phyloP scores from a whole-genome alignment of 177 flowering plant genomes.

The Vitis hybrid region DNA sequence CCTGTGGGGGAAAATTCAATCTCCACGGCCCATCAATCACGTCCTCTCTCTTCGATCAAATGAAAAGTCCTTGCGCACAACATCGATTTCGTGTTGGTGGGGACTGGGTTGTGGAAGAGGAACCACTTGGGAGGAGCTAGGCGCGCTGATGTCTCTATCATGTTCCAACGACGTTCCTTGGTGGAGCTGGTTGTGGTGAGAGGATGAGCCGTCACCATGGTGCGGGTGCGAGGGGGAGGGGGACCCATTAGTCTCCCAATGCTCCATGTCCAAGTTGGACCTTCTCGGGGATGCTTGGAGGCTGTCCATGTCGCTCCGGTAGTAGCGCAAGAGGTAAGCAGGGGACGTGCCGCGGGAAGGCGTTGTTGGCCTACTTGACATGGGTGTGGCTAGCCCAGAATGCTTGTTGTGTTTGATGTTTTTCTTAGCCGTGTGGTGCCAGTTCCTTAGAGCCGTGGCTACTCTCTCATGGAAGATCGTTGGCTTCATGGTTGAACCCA shows the following conservation, averaged over 20 bases:
- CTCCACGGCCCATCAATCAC: background rate
- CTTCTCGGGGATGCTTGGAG: conserved; percentile 25
- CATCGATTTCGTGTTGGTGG: conserved; percentile 21
- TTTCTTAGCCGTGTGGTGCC: conserved; percentile 53
- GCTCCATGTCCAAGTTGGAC: conserved; percentile 18
- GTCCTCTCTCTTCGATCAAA: conserved; percentile 32
- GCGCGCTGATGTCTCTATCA: conserved; percentile 18
- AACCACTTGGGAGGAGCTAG: conserved; percentile 2
- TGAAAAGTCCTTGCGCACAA: conserved; percentile 32
- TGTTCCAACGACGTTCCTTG: background rate
- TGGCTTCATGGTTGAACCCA: conserved; percentile 58
- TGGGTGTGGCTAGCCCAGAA: conserved; percentile 34
- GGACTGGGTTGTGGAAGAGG: background rate
- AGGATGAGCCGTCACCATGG: conserved; percentile 33
- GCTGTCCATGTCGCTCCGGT: conserved; percentile 19
- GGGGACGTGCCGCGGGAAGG: conserved; percentile 44
- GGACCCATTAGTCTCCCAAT: conserved; percentile 17
- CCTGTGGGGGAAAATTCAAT: too few species aligned
- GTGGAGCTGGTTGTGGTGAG: conserved; percentile 17
- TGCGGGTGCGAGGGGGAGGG: conserved; percentile 24
- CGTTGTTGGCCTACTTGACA: conserved; percentile 38
- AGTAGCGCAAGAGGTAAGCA: conserved; percentile 27
- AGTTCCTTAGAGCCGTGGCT: conserved; percentile 36
- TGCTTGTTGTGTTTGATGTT: conserved; percentile 38
- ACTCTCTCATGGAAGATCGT: conserved; percentile 53